Conservation (phyloP, 345 rosid species). For the Citrus reticulata region DNA sequence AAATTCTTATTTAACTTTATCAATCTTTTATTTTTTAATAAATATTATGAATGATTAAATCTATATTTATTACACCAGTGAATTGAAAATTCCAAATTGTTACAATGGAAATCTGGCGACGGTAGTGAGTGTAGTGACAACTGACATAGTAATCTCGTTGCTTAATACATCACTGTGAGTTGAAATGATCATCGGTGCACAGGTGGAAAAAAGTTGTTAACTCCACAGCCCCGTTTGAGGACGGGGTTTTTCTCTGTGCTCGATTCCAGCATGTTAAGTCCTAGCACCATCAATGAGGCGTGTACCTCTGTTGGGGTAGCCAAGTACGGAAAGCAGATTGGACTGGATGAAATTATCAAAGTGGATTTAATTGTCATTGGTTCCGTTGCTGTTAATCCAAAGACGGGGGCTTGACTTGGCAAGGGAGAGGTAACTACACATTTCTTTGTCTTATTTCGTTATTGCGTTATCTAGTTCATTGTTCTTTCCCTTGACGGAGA, state of each 20-base stretch:
- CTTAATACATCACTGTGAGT: background rate
- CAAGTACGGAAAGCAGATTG: conserved; percentile 76
- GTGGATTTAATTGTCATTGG: conserved; percentile 81
- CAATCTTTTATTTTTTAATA: too few relatives aligned
- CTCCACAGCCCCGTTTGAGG: conserved; percentile 90
- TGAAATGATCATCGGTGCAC: conserved; percentile 1
- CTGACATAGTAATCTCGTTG: background rate
- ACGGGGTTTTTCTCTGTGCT: conserved; percentile 85
- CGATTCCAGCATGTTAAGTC: conserved; percentile 46
- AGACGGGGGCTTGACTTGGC: conserved; percentile 84
- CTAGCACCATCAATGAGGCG: conserved; percentile 54
- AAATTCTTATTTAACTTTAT: background rate
- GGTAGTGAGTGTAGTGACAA: background rate
- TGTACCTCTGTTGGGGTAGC: conserved; percentile 85
- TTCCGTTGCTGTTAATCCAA: conserved; percentile 86
- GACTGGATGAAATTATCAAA: conserved; percentile 74
- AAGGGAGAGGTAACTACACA: conserved; percentile 71
- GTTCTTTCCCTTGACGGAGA: background rate
- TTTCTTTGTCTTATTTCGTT: background rate
- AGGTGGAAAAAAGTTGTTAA: conserved; percentile 76
- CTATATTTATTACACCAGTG: too few relatives aligned
- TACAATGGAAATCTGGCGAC: background rate
- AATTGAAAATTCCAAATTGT: too few relatives aligned
- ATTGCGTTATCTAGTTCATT: background rate
- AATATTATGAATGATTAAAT: too few relatives aligned